phyloP scores from a whole-genome alignment of 305 asterid genomes.

The Fraxinus xanthoxyloides region DNA sequence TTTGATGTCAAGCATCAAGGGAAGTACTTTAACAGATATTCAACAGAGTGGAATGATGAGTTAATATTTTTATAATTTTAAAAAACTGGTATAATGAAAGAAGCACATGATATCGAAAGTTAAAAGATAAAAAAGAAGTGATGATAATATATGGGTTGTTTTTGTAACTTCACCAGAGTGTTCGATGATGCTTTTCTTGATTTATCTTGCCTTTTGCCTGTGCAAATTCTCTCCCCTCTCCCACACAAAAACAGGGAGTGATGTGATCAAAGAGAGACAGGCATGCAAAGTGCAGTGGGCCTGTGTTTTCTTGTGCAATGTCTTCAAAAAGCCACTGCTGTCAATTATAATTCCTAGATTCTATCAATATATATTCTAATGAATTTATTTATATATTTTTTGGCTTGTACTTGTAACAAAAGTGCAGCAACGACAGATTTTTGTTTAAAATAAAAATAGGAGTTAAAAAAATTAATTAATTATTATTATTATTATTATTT shows the following conservation, averaged over 20 bases:
- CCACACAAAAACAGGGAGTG: constrained; percentile 25
- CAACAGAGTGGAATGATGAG: constrained; percentile 61
- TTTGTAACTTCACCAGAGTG: constrained; percentile 29
- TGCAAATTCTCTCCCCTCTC: constrained; percentile 17
- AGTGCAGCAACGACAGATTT: too few species aligned
- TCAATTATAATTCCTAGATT: constrained; percentile 8
- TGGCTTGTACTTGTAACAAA: too few species aligned
- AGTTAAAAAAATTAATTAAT: background rate
- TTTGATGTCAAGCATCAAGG: constrained; percentile 87
- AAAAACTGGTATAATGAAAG: constrained; percentile 24
- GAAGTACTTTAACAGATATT: constrained; percentile 62
- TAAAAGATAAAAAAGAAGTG: constrained; percentile 8
- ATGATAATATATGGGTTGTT: constrained; percentile 29
- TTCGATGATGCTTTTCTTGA: constrained; percentile 6
- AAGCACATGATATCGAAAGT: constrained; percentile 28
- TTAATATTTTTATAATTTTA: constrained; percentile 16
- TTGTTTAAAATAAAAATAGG: too few species aligned
- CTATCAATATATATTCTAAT: too few species aligned
- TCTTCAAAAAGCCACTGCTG: background rate
- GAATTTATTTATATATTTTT: too few species aligned
- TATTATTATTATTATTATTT: background rate
- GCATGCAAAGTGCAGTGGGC: constrained; percentile 56
- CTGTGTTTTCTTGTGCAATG: constrained; percentile 15
- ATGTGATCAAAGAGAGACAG: constrained; percentile 33
- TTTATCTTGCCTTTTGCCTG: constrained; percentile 6